phyloP scores from a whole-genome alignment of 345 rosid genomes.

The Toxicodendron radicans region DNA sequence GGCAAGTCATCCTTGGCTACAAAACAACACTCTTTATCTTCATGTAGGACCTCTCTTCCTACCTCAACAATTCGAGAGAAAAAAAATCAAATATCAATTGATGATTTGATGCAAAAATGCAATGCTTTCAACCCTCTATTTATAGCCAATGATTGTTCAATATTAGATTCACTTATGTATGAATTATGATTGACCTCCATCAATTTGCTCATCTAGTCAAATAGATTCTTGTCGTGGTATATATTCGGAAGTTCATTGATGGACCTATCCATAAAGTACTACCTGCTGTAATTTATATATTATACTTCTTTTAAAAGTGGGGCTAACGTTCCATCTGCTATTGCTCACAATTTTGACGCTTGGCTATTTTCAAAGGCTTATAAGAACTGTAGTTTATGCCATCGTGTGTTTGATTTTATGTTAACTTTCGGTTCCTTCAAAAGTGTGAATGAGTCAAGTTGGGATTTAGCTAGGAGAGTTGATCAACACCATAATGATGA shows the following conservation, averaged over 20 bases:
- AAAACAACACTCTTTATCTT: conserved; percentile 34
- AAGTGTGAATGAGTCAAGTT: not conserved
- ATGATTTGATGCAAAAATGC: not conserved
- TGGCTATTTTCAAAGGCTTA: not conserved
- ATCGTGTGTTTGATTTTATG: not conserved
- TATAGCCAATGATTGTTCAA: conserved; percentile 19
- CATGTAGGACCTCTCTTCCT: conserved; percentile 37
- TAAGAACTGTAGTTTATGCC: not conserved
- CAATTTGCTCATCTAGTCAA: conserved; percentile 4
- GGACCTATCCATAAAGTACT: not conserved
- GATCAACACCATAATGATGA: not conserved
- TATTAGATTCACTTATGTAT: not conserved
- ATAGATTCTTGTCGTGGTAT: conserved; percentile 12
- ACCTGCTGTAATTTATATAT: not conserved
- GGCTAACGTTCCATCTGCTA: not conserved
- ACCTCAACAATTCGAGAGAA: not conserved
- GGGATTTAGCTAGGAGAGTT: not conserved
- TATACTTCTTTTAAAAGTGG: not conserved
- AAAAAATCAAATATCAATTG: not conserved
- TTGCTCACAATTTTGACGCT: conserved; percentile 7
- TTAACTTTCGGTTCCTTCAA: no score
- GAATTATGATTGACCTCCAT: not conserved
- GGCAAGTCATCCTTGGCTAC: conserved; percentile 66
- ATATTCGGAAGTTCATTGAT: conserved; percentile 14
- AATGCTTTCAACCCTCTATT: conserved; percentile 13